phyloP scores from a whole-genome alignment of 2,329 filamentous ascomycete genomes.

The Tolypocladium nubicola region DNA sequence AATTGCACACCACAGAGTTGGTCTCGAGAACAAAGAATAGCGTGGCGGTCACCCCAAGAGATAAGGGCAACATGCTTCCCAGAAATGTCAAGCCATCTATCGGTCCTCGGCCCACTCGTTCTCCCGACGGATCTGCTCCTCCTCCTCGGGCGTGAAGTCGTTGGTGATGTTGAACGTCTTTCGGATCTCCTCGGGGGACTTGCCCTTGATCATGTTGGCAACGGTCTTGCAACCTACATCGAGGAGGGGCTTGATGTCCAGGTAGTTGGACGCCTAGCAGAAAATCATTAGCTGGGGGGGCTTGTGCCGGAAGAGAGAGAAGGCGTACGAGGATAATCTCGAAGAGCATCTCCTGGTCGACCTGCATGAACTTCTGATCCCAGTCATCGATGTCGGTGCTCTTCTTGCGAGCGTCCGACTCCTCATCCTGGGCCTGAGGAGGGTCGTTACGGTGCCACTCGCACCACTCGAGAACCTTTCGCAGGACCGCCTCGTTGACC shows the following conservation, averaged over 20 bases:
- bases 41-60: neutral
- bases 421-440: constrained; percentile 70
- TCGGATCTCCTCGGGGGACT: constrained; percentile 96
- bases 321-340: constrained; percentile 86
- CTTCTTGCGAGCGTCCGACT: constrained; percentile 92
- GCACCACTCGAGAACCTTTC: constrained; percentile 98
- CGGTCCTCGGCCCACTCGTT: constrained; percentile 88
- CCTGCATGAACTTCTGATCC: constrained; percentile 99
- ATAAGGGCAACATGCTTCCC: neutral
- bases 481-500: constrained; percentile 87
- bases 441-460: constrained; percentile 89
- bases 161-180: constrained; percentile 99
- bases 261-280: constrained; percentile 82
- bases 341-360: constrained; percentile 99
- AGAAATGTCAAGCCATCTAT: constrained; percentile 27
- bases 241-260: constrained; percentile 96
- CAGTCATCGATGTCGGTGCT: constrained; percentile 98
- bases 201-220: constrained; percentile 99
- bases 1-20: constrained; percentile 2
- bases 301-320: neutral
- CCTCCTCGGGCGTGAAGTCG: constrained; percentile 97
- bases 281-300: neutral
- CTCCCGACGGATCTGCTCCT: constrained; percentile 90
- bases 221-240: constrained; percentile 99
- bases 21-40: neutral